Percentiles rank a stretch among this genome's conserved stretches.
Evolutionary conservation across 2,329 filamentous ascomycete genomes (phyloP).

Genomic region (Didymella exigua): DNA sequence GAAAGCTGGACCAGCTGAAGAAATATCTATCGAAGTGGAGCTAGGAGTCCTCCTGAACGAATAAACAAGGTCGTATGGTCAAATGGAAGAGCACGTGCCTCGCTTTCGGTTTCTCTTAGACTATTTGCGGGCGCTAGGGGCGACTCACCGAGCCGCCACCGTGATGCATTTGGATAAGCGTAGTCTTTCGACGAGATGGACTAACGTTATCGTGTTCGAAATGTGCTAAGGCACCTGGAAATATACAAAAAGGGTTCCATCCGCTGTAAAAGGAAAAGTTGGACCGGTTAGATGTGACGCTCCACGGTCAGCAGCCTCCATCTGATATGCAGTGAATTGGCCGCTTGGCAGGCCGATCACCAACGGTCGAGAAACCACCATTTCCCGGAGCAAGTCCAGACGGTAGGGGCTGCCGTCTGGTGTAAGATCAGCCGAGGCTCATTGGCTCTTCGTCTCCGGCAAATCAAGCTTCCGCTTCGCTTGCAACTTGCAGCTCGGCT

Average conservation of each 20-base stretch:
- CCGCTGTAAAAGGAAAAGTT: not conserved
- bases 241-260: not conserved
- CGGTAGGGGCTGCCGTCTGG: not conserved
- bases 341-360: not conserved
- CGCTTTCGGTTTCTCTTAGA: not conserved
- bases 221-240: not conserved
- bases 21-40: not conserved
- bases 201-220: too few relatives aligned
- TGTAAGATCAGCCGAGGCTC: not conserved
- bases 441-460: conserved; percentile 3
- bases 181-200: not conserved
- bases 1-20: not conserved
- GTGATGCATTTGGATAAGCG: not conserved
- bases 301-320: not conserved
- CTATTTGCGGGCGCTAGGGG: not conserved
- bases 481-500: conserved; percentile 9
- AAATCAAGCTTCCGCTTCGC: conserved; percentile 9
- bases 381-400: not conserved
- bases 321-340: not conserved
- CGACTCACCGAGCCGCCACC: not conserved
- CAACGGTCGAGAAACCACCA: not conserved
- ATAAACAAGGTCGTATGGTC: not conserved
- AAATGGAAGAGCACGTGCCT: not conserved
- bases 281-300: not conserved
- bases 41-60: not conserved